A percentile compares a stretch with the other conserved stretches of the same genome.
These are phyloP conservation scores for Phoma herbarum DNA, from an alignment of 2,329 filamentous ascomycete species.

Conservation along the genomic window DNA sequence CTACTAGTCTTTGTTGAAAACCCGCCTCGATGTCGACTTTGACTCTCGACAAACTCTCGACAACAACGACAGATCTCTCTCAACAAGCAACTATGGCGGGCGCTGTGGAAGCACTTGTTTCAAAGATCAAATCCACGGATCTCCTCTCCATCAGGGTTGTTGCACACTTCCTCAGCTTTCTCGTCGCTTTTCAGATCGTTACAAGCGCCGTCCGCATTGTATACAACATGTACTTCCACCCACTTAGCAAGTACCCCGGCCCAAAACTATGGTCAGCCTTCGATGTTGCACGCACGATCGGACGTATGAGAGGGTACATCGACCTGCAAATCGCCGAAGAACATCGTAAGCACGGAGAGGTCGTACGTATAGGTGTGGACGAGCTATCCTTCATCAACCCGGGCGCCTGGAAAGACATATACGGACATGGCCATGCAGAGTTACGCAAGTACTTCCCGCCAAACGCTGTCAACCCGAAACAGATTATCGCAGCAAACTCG, in stretches of 20 bases:
- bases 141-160: neutral
- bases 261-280: conserved; percentile 50
- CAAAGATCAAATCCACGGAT: neutral
- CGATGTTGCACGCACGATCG: conserved; percentile 45
- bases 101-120: neutral
- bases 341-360: conserved; percentile 53
- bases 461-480: conserved; percentile 41
- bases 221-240: conserved; percentile 45
- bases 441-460: conserved; percentile 26
- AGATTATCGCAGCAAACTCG: conserved; percentile 46
- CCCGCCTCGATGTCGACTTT: too few species aligned
- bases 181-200: neutral
- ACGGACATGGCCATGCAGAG: conserved; percentile 37
- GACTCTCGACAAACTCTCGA: neutral
- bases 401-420: conserved; percentile 47
- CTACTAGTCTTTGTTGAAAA: neutral
- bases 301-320: conserved; percentile 33
- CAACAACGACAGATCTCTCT: neutral
- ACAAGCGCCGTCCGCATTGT: neutral
- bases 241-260: conserved; percentile 55
- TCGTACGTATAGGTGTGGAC: conserved; percentile 53
- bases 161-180: neutral
- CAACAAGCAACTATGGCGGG: neutral
- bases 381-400: conserved; percentile 53
- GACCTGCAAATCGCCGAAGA: conserved; percentile 38